A percentile compares a stretch with the other conserved stretches of the same genome.
phyloP scores from a whole-genome alignment of 257 asterid genomes.

The Capsicum rhomboideum region DNA sequence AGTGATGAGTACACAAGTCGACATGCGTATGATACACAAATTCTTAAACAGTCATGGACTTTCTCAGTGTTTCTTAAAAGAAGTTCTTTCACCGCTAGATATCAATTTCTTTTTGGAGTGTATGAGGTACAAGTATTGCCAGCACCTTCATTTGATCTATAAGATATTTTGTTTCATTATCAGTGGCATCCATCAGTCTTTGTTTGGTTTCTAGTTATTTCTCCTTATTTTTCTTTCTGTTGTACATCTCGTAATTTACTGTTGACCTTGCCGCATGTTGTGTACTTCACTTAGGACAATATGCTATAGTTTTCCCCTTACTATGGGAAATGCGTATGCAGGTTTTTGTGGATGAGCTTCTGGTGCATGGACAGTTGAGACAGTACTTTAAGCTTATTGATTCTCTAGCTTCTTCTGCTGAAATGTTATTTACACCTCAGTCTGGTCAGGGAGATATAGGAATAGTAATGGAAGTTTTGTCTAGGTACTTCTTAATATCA shows the following conservation, averaged over 20 bases:
- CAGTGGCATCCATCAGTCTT: neutral
- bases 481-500: slow-evolving; percentile 49
- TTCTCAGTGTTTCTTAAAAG: neutral
- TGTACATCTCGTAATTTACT: neutral
- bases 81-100: neutral
- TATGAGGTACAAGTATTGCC: neutral
- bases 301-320: slow-evolving; percentile 3
- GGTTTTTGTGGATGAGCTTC: slow-evolving; percentile 77
- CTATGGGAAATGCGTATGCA: slow-evolving; percentile 21
- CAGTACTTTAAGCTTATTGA: slow-evolving; percentile 34
- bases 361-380: slow-evolving; percentile 40
- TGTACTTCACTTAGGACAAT: neutral
- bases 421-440: slow-evolving; percentile 21
- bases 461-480: slow-evolving; percentile 46
- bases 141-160: neutral
- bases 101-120: neutral
- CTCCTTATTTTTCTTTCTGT: neutral
- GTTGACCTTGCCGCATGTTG: neutral
- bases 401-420: slow-evolving; percentile 26
- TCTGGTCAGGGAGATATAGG: slow-evolving; percentile 37
- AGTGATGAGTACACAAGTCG: no score
- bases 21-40: neutral
- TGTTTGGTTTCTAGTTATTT: neutral
- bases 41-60: neutral
- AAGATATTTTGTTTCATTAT: neutral